Evolutionary conservation across 495 filamentous ascomycete genomes (phyloP).

Genomic region (Trichocladium antarcticum): DNA sequence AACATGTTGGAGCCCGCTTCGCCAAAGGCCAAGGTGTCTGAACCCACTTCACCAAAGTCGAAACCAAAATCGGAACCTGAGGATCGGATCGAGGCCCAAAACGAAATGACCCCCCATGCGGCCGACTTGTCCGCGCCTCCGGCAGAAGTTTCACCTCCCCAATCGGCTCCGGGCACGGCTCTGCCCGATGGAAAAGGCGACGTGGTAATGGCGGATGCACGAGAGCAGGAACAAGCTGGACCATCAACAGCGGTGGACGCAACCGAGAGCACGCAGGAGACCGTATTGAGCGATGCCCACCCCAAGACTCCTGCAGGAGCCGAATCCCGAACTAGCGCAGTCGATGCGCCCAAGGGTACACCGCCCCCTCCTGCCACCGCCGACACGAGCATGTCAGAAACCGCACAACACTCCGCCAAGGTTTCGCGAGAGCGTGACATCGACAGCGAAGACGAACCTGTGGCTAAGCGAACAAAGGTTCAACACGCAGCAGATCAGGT

Average conservation of each 20-base stretch:
- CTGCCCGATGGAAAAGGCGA: slow-evolving; percentile 12
- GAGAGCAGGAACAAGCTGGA: background rate
- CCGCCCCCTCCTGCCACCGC: slow-evolving; percentile 14
- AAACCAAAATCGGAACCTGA: background rate
- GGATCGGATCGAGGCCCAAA: background rate
- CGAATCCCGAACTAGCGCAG: slow-evolving; percentile 5
- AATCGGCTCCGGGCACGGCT: background rate
- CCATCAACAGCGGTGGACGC: slow-evolving; percentile 3
- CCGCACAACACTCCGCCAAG: slow-evolving; percentile 36
- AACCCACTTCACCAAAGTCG: background rate
- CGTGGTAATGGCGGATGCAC: slow-evolving; percentile 25
- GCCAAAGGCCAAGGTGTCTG: background rate
- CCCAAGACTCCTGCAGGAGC: slow-evolving; percentile 16
- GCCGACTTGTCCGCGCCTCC: background rate
- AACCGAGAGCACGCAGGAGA: slow-evolving; percentile 22
- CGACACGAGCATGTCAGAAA: slow-evolving; percentile 32
- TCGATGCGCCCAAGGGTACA: slow-evolving; percentile 7
- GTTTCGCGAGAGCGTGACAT: slow-evolving; percentile 60
- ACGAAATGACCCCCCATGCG: background rate
- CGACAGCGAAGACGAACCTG: slow-evolving; percentile 59
- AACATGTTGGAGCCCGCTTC: background rate
- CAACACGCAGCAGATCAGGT: slow-evolving; percentile 20
- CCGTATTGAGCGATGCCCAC: slow-evolving; percentile 16
- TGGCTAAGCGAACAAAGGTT: slow-evolving; percentile 61
- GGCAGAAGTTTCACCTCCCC: background rate